Evolutionary conservation across 192 early-diverging fungal genomes (phyloP), one percentile per base, ranked within the genome.

Genomic region (Spinellus fusiger): DNA sequence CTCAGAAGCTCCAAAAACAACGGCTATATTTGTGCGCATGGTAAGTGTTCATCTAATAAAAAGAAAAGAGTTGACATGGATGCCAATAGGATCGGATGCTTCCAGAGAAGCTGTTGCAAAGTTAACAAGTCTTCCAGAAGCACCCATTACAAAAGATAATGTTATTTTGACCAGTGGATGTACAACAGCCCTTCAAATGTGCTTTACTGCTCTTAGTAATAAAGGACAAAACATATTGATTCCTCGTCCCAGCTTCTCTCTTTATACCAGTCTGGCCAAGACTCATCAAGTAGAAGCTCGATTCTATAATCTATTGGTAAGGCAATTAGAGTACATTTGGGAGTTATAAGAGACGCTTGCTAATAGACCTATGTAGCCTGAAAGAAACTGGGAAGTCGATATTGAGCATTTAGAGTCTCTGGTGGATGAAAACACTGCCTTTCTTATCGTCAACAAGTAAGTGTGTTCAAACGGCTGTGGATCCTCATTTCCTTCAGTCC

Each of bases 211-310:
- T 6, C 70, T 95, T 8, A 85, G 86, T 70, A 81, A 88, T 47
- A 80, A 85, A 51, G 89, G 90, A 0, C 84, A 91, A 53, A 95
- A 92, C 77, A 95, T 95, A 46, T 66, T 95, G 29, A 54, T 95
- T 33, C 93, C 93, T 31, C 71, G 81, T 22, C 93, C 93, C 16
- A 90, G 91, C 20, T 95, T 93, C 71, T 87, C 90, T 5, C 73
- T 95, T 20, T 95, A 95, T 76, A 86, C 87, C 65, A 92, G 88
- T 12, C 59, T 93, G 23, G 87, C 89, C 22, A 79, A 77, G 53
- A 84, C 84, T 48, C 89, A 85, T 70, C 88, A 84, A 29, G 75
- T 95, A 50, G 87, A 93, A 58, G 74, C 82, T 29, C 81, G 84
- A 8, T 90, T 89, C 62, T 95, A 95, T 73, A 83, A 90, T 67